These are phyloP conservation scores for Ogataea hybrid DNA, from an alignment of 1,139 yeast species.

Conservation along the genomic window DNA sequence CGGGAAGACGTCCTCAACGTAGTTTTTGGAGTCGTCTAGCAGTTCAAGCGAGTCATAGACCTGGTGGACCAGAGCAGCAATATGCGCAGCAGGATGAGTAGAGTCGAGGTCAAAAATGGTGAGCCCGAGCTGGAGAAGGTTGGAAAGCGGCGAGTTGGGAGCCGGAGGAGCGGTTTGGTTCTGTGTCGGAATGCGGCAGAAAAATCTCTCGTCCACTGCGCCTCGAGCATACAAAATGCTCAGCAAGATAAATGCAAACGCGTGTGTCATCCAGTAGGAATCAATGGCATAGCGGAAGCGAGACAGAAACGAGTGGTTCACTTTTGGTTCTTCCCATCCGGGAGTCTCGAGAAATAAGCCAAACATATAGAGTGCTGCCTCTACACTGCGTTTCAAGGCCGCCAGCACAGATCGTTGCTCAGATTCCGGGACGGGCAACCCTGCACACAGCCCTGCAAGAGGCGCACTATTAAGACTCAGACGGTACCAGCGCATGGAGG, in stretches of 20 bases:
- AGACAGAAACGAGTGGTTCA: background rate
- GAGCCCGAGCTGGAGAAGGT: slow-evolving; percentile 14
- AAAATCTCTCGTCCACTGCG: slow-evolving; percentile 17
- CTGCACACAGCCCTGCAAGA: slow-evolving; percentile 8
- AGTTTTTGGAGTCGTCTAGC: slow-evolving; percentile 12
- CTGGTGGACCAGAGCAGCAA: slow-evolving; percentile 11
- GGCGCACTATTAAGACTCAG: slow-evolving; percentile 14
- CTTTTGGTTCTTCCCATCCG: no score
- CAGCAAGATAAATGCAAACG: slow-evolving; percentile 16
- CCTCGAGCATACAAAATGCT: slow-evolving; percentile 17
- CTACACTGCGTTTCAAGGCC: slow-evolving; percentile 15
- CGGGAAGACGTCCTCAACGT: slow-evolving; percentile 15
- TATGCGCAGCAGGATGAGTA: slow-evolving; percentile 15
- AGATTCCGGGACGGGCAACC: slow-evolving; percentile 3
- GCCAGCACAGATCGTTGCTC: slow-evolving; percentile 13
- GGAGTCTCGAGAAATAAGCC: slow-evolving; percentile 9
- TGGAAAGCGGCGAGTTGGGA: slow-evolving; percentile 13
- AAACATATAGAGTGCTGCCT: slow-evolving; percentile 18
- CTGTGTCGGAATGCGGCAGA: slow-evolving; percentile 13
- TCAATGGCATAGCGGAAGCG: slow-evolving; percentile 13
- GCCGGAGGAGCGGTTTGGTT: slow-evolving; percentile 14
- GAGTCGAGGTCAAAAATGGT: slow-evolving; percentile 9
- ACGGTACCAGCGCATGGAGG: slow-evolving; percentile 19
- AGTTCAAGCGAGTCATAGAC: slow-evolving; percentile 13
- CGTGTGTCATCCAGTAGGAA: slow-evolving; percentile 22